Conservation (phyloP, 495 filamentous ascomycete genomes). For the Lichenothelia convexa region DNA sequence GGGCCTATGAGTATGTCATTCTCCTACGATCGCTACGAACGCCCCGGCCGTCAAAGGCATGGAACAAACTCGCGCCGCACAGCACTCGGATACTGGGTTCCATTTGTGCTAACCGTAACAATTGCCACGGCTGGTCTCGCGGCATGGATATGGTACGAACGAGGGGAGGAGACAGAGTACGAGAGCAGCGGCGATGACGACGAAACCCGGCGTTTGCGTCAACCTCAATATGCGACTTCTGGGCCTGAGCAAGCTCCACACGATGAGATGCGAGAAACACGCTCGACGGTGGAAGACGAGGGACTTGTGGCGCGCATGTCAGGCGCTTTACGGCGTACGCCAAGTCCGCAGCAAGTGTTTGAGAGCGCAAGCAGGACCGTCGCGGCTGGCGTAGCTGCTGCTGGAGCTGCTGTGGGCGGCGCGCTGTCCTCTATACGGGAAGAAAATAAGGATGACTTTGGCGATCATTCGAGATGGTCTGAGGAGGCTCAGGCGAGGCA, state of each 20-base stretch:
- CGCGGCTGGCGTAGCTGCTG: constrained; percentile 61
- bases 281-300: too few relatives aligned
- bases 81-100: constrained; percentile 68
- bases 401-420: constrained; percentile 58
- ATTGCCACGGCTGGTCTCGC: constrained; percentile 67
- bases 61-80: constrained; percentile 33
- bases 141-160: constrained; percentile 87
- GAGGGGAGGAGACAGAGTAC: constrained; percentile 52
- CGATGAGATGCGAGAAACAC: constrained; percentile 20
- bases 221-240: constrained; percentile 2
- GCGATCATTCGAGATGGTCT: constrained; percentile 69
- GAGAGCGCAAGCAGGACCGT: constrained; percentile 61
- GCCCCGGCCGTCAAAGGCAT: constrained; percentile 33
- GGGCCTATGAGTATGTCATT: constrained; percentile 64
- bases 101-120: constrained; percentile 65
- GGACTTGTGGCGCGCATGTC: constrained; percentile 55
- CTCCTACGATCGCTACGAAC: constrained; percentile 51
- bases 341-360: constrained; percentile 76
- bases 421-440: constrained; percentile 74
- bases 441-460: constrained; percentile 61
- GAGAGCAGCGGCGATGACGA: constrained; percentile 26
- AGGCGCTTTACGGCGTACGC: constrained; percentile 67
- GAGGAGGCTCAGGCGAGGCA: constrained; percentile 45
- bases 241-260: constrained; percentile 2
- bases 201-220: constrained; percentile 30